phyloP scores from a whole-genome alignment of 305 asterid genomes.

The Ilex paraguariensis region DNA sequence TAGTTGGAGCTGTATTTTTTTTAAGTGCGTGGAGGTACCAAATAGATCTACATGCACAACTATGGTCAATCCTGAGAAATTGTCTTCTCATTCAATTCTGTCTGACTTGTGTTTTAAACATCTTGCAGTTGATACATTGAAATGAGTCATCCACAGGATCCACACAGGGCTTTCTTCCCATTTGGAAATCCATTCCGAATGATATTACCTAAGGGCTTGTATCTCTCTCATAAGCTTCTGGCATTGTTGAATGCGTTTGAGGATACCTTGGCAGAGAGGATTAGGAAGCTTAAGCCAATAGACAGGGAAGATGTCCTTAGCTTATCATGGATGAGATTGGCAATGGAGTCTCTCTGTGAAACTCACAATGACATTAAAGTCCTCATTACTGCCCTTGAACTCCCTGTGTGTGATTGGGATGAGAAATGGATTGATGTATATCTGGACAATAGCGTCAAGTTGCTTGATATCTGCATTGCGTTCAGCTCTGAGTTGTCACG shows the following conservation, averaged over 20 bases:
- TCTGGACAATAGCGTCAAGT: slow-evolving; percentile 69
- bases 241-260: slow-evolving; percentile 64
- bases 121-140: slow-evolving; percentile 35
- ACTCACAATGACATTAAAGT: slow-evolving; percentile 64
- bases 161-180: slow-evolving; percentile 57
- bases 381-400: slow-evolving; percentile 68
- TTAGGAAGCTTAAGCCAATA: slow-evolving; percentile 51
- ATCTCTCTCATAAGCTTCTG: slow-evolving; percentile 55
- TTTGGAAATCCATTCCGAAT: slow-evolving; percentile 83
- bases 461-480: slow-evolving; percentile 79
- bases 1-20: too few species aligned
- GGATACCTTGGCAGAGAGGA: slow-evolving; percentile 53
- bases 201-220: slow-evolving; percentile 59
- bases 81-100: too few species aligned
- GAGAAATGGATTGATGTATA: slow-evolving; percentile 90
- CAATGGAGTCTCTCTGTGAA: slow-evolving; percentile 60
- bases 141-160: slow-evolving; percentile 77
- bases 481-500: slow-evolving; percentile 81
- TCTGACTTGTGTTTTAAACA: slow-evolving; percentile 5
- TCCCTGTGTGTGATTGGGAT: slow-evolving; percentile 84
- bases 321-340: slow-evolving; percentile 71
- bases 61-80: too few species aligned
- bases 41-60: too few species aligned
- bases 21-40: too few species aligned
- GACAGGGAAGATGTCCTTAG: slow-evolving; percentile 53